Percentiles rank a stretch among this genome's conserved stretches.
Conservation (phyloP, 1,284 basidiomycete species). For the Irpex rosettiformis region DNA sequence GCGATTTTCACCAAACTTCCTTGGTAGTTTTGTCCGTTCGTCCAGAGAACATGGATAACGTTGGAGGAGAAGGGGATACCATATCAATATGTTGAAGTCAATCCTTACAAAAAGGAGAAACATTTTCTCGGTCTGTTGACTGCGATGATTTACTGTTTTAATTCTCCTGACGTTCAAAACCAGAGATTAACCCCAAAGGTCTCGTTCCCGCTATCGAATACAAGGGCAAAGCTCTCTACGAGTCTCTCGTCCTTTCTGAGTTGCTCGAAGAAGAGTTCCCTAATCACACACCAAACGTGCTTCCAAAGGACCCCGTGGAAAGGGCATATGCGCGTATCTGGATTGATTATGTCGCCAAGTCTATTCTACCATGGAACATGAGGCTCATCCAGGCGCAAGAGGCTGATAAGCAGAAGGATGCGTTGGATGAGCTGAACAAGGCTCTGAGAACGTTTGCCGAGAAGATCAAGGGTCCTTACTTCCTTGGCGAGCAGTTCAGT, state of each 20-base stretch:
- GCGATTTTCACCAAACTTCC: neutral
- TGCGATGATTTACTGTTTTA: neutral
- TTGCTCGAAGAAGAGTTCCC: conserved; percentile 61
- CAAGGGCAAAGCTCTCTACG: conserved; percentile 54
- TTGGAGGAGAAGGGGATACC: conserved; percentile 64
- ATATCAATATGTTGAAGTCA: conserved; percentile 65
- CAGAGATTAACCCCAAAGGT: conserved; percentile 64
- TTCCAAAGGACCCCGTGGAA: conserved; percentile 46
- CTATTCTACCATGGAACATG: conserved; percentile 49
- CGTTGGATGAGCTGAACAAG: conserved; percentile 41
- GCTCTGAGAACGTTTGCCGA: conserved; percentile 43
- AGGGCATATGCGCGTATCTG: conserved; percentile 49
- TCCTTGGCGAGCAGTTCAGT: conserved; percentile 51
- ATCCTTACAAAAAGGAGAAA: conserved; percentile 69
- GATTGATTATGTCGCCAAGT: conserved; percentile 52
- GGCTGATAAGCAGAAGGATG: conserved; percentile 42
- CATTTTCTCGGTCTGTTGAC: conserved; percentile 39
- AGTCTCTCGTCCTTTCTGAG: conserved; percentile 56
- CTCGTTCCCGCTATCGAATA: conserved; percentile 63
- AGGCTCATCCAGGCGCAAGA: conserved; percentile 53
- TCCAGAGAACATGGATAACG: conserved; percentile 64
- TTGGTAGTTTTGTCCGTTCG: conserved; percentile 63
- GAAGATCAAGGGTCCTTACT: conserved; percentile 56
- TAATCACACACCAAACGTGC: conserved; percentile 38
- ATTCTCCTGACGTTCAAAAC: neutral